phyloP scores from a whole-genome alignment of 2,329 filamentous ascomycete genomes.

The Talaromyces funiculosus region DNA sequence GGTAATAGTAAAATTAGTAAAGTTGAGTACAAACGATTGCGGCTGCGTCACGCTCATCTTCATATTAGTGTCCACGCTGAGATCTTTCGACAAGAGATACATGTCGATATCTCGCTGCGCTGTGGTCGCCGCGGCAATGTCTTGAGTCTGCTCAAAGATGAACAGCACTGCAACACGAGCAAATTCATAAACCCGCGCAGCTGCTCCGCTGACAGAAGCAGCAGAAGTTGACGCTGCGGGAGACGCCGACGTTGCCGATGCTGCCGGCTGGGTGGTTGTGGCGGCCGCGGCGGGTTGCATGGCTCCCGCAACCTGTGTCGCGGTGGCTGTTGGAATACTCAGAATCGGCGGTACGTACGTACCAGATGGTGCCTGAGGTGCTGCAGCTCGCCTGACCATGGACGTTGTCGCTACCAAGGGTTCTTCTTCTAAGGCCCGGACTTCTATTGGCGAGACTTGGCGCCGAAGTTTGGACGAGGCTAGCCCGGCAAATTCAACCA shows the following conservation, averaged over 20 bases:
- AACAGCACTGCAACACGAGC: constrained; percentile 39
- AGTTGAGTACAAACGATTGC: constrained; percentile 29
- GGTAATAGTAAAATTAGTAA: constrained; percentile 32
- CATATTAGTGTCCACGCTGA: constrained; percentile 18
- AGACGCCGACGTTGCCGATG: constrained; percentile 11
- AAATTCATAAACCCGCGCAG: constrained; percentile 28
- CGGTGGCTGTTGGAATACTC: constrained; percentile 3
- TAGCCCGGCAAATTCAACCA: constrained; percentile 73
- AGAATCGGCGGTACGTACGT: constrained; percentile 9
- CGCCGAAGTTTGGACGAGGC: constrained; percentile 23
- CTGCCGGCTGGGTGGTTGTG: neutral
- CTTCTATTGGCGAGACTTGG: too few species aligned
- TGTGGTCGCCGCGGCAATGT: constrained; percentile 25
- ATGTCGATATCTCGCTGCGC: constrained; percentile 26
- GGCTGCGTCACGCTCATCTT: constrained; percentile 21
- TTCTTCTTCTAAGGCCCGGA: neutral
- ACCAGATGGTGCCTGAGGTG: neutral
- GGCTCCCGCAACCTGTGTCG: neutral
- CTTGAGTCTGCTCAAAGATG: constrained; percentile 32
- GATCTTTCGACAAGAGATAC: constrained; percentile 25
- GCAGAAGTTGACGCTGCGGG: constrained; percentile 16
- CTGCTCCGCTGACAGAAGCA: constrained; percentile 1
- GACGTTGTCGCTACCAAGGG: neutral
- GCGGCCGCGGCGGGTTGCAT: neutral
- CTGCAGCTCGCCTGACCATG: neutral